A percentile compares a stretch with the other conserved stretches of the same genome.
phyloP scores from a whole-genome alignment of 176 grass and related monocot genomes.

The Chloris gayana region DNA sequence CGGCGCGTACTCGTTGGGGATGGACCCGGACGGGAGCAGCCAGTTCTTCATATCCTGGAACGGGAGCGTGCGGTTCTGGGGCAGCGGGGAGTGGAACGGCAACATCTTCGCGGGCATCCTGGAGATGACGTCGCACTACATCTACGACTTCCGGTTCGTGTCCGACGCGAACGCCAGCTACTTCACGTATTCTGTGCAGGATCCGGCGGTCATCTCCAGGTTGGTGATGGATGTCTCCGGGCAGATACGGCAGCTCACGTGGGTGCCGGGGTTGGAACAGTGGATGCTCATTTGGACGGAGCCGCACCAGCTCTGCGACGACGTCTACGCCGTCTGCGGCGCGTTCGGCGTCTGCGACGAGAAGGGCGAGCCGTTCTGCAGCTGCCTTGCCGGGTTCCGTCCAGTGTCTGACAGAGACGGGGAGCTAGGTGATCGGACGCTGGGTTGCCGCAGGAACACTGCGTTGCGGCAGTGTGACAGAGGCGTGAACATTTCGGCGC shows the following conservation, averaged over 20 bases:
- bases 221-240: constrained; percentile 44
- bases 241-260: constrained; percentile 43
- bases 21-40: constrained; percentile 40
- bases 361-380: constrained; percentile 34
- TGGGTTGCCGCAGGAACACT: constrained; percentile 40
- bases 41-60: constrained; percentile 48
- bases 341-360: constrained; percentile 48
- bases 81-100: constrained; percentile 46
- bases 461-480: constrained; percentile 16
- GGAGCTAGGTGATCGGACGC: constrained; percentile 22
- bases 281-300: constrained; percentile 45
- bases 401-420: constrained; percentile 2
- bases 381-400: constrained; percentile 44
- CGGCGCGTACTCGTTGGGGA: constrained; percentile 40
- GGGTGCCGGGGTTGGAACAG: constrained; percentile 10
- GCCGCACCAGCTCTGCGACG: constrained; percentile 44
- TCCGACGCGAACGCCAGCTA: constrained; percentile 37
- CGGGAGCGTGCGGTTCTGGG: constrained; percentile 38
- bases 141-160: constrained; percentile 45
- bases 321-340: constrained; percentile 48
- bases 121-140: constrained; percentile 51
- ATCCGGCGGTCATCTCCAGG: constrained; percentile 39
- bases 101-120: constrained; percentile 27
- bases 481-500: not conserved
- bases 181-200: constrained; percentile 47